Conservation (phyloP, 768 basidiomycete genomes). For the Kwoniella sp. region DNA sequence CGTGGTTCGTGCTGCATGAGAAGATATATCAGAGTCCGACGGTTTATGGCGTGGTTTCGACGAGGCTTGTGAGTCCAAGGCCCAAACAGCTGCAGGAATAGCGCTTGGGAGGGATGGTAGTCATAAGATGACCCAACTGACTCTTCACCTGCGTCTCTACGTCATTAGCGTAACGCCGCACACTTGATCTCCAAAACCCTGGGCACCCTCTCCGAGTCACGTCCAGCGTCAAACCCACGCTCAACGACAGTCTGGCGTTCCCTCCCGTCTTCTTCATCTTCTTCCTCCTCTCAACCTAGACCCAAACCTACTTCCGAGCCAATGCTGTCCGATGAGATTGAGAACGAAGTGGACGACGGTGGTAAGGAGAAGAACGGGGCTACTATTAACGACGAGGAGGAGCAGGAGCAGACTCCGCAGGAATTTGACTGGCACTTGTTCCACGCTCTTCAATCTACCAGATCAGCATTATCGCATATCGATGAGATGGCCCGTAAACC, state of each 20-base stretch:
- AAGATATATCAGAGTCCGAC: conserved; percentile 48
- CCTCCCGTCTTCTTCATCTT: conserved; percentile 14
- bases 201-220: conserved; percentile 29
- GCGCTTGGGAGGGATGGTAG: too few species aligned
- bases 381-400: background rate
- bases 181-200: conserved; percentile 39
- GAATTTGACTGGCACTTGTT: conserved; percentile 37
- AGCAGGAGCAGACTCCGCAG: conserved; percentile 7
- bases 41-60: conserved; percentile 39
- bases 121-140: too few species aligned
- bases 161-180: conserved; percentile 47
- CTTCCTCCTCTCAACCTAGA: background rate
- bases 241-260: conserved; percentile 41
- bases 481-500: conserved; percentile 24
- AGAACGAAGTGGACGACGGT: background rate
- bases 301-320: background rate
- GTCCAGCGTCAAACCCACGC: conserved; percentile 45
- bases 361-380: background rate
- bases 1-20: conserved; percentile 43
- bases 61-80: conserved; percentile 37
- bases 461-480: conserved; percentile 19
- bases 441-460: conserved; percentile 36
- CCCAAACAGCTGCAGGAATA: too few species aligned
- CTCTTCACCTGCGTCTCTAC: too few species aligned
- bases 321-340: background rate